phyloP scores from a whole-genome alignment of 257 asterid species.

The Verbena officinalis region DNA sequence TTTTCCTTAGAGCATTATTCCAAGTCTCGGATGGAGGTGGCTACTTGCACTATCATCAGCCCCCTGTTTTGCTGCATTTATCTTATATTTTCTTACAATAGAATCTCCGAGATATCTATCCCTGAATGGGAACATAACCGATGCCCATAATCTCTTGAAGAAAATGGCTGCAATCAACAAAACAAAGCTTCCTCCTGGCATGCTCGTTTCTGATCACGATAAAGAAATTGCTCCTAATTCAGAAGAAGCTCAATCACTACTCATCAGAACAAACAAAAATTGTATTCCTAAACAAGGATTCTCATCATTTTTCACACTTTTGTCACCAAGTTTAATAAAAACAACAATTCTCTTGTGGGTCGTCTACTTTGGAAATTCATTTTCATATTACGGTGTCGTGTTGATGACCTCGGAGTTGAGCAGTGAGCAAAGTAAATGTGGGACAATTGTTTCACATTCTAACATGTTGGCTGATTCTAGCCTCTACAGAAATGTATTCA shows the following conservation, averaged over 20 bases:
- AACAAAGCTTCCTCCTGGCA: constrained; percentile 59
- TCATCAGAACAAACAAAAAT: constrained; percentile 18
- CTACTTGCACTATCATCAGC: constrained; percentile 67
- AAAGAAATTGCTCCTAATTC: constrained; percentile 31
- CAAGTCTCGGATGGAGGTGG: constrained; percentile 83
- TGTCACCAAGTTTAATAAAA: constrained; percentile 47
- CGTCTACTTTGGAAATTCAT: constrained; percentile 54
- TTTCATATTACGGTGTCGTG: constrained; percentile 60
- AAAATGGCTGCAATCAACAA: constrained; percentile 51
- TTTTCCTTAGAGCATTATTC: constrained; percentile 58
- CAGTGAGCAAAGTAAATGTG: constrained; percentile 44
- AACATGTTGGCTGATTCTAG: constrained; percentile 36
- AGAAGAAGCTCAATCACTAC: constrained; percentile 38
- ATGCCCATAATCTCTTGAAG: constrained; percentile 51
- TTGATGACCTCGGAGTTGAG: constrained; percentile 58
- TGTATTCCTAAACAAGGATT: constrained; percentile 34
- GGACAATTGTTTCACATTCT: constrained; percentile 12
- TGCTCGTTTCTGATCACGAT: constrained; percentile 48
- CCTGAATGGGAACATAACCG: constrained; percentile 48
- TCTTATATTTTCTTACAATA: constrained; percentile 50
- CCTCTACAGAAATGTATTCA: constrained; percentile 50
- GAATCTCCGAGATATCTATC: constrained; percentile 78
- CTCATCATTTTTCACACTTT: constrained; percentile 42
- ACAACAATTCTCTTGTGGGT: constrained; percentile 66
- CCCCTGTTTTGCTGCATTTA: constrained; percentile 60